These are phyloP conservation scores for Aureobasidium sp. DNA, from an alignment of 2,329 filamentous ascomycete genomes.

Conservation along the genomic window DNA sequence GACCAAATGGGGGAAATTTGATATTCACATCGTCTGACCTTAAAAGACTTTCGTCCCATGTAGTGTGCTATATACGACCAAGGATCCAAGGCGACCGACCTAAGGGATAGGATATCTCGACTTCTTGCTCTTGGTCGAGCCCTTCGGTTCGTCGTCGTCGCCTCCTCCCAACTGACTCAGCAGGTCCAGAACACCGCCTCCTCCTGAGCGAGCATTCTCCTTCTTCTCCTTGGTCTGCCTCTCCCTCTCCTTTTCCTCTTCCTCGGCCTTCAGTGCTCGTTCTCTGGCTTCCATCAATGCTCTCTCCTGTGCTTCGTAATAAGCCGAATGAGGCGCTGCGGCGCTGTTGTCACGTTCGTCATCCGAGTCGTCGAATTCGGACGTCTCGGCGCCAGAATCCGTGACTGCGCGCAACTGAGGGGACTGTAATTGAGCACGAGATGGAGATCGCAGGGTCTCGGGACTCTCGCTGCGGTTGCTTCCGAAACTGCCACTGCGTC, in stretches of 20 bases:
- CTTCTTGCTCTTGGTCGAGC: conserved; percentile 5
- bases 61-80: too few species aligned
- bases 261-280: conserved; percentile 26
- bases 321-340: conserved; percentile 18
- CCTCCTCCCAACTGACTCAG: conserved; percentile 4
- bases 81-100: too few species aligned
- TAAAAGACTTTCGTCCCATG: not conserved
- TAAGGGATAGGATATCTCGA: conserved; percentile 12
- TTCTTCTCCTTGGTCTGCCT: conserved; percentile 21
- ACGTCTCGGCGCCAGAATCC: conserved; percentile 20
- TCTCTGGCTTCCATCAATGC: conserved; percentile 30
- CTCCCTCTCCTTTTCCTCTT: conserved; percentile 28
- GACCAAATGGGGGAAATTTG: not conserved
- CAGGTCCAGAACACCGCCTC: not conserved
- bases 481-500: conserved; percentile 46
- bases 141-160: not conserved
- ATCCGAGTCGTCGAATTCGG: conserved; percentile 23
- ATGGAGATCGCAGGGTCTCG: conserved; percentile 20
- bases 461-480: conserved; percentile 27
- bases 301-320: conserved; percentile 29
- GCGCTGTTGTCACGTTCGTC: conserved; percentile 22
- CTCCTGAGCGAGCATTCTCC: conserved; percentile 12
- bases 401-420: conserved; percentile 26
- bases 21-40: not conserved
- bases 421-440: conserved; percentile 26